Percentiles rank a stretch among this genome's conserved stretches.
Evolutionary conservation across 345 rosid genomes (phyloP).

Genomic region (Populus deltoides): DNA sequence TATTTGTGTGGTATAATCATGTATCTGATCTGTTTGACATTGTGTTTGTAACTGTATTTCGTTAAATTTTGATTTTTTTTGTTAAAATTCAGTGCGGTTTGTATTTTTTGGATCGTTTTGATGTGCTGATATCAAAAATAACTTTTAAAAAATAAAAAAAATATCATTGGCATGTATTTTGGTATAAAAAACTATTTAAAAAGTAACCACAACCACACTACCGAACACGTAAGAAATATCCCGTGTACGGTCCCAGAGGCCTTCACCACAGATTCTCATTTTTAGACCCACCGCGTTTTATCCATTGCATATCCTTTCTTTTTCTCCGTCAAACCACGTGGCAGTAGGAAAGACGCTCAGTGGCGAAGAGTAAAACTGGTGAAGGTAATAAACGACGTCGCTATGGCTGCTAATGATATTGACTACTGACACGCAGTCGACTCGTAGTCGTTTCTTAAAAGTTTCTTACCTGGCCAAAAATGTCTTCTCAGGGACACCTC

Average conservation of each 20-base stretch:
- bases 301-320: background rate
- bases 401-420: background rate
- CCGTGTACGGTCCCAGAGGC: constrained; percentile 17
- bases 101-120: too few relatives aligned
- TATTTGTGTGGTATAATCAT: background rate
- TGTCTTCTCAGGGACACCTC: constrained; percentile 24
- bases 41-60: too few relatives aligned
- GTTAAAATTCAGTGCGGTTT: too few relatives aligned
- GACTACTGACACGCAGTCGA: background rate
- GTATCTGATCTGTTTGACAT: too few relatives aligned
- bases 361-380: background rate
- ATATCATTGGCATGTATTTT: too few relatives aligned
- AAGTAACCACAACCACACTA: too few relatives aligned
- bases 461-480: background rate
- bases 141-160: too few relatives aligned
- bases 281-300: constrained; percentile 12
- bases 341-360: constrained; percentile 8
- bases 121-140: too few relatives aligned
- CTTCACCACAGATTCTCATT: constrained; percentile 6
- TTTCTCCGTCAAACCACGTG: constrained; percentile 19
- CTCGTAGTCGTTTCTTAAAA: background rate
- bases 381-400: background rate
- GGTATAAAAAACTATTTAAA: too few relatives aligned
- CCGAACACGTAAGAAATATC: too few relatives aligned
- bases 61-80: too few relatives aligned